phyloP scores from a whole-genome alignment of 495 filamentous ascomycete species.

The Endocarpon pusillum region DNA sequence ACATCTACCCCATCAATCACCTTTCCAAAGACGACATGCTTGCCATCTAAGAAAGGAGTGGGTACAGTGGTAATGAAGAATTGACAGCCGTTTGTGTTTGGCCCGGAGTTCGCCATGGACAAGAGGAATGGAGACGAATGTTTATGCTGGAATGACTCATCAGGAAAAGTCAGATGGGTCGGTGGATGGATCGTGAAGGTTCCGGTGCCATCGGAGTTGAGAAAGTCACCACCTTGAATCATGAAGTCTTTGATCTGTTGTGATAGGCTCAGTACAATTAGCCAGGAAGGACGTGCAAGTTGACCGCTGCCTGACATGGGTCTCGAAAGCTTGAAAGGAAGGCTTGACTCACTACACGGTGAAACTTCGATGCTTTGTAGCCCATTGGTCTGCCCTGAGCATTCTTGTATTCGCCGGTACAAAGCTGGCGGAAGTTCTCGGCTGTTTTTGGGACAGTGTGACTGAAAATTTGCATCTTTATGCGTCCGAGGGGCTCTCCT shows the following conservation, averaged over 20 bases:
- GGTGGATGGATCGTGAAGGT: slow-evolving; percentile 74
- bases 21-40: slow-evolving; percentile 90
- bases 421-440: slow-evolving; percentile 95
- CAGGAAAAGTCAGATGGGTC: slow-evolving; percentile 64
- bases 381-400: slow-evolving; percentile 65
- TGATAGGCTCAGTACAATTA: not conserved
- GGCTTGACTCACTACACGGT: slow-evolving; percentile 59
- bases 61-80: slow-evolving; percentile 90
- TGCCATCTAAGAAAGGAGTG: slow-evolving; percentile 78
- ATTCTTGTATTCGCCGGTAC: slow-evolving; percentile 84
- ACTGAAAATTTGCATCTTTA: slow-evolving; percentile 88
- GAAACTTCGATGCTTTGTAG: slow-evolving; percentile 89
- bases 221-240: slow-evolving; percentile 92
- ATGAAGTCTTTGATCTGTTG: slow-evolving; percentile 87
- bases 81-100: slow-evolving; percentile 87
- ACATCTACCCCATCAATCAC: slow-evolving; percentile 85
- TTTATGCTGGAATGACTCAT: slow-evolving; percentile 74
- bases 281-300: not conserved
- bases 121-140: slow-evolving; percentile 68
- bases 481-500: slow-evolving; percentile 82
- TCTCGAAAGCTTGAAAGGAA: not conserved
- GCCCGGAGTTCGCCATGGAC: slow-evolving; percentile 94
- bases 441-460: slow-evolving; percentile 72
- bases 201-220: slow-evolving; percentile 86
- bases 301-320: slow-evolving; percentile 1